phyloP scores from a whole-genome alignment of 768 basidiomycete genomes.

The Dioszegia aurantiaca region DNA sequence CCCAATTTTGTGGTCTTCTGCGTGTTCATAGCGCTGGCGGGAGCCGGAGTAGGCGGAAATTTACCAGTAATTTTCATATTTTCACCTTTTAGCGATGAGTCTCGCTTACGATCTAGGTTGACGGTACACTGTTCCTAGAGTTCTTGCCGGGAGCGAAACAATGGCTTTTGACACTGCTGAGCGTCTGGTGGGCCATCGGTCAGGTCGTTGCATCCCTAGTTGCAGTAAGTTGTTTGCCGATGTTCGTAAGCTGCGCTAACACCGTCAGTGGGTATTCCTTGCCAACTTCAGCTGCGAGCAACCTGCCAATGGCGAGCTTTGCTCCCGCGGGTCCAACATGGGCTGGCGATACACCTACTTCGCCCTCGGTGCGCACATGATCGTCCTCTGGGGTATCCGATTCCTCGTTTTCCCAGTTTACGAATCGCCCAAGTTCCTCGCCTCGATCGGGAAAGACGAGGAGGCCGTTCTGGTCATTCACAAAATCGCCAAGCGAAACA shows the following conservation, averaged over 20 bases:
- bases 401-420: constrained; percentile 58
- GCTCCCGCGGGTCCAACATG: constrained; percentile 57
- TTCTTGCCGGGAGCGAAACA: constrained; percentile 70
- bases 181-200: constrained; percentile 76
- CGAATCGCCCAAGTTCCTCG: constrained; percentile 53
- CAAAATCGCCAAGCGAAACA: constrained; percentile 63
- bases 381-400: constrained; percentile 67
- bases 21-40: constrained; percentile 50
- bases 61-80: constrained; percentile 53
- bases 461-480: constrained; percentile 55
- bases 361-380: constrained; percentile 43
- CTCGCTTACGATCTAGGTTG: constrained; percentile 53
- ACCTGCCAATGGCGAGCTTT: constrained; percentile 20
- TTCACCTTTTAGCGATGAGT: neutral
- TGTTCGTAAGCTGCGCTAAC: constrained; percentile 56
- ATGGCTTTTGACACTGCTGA: constrained; percentile 70
- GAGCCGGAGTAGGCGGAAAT: constrained; percentile 55
- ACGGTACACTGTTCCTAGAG: constrained; percentile 72
- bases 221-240: constrained; percentile 62
- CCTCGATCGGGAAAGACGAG: constrained; percentile 19
- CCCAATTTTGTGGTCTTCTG: constrained; percentile 59
- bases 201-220: constrained; percentile 65
- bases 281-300: constrained; percentile 19
- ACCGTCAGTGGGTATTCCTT: constrained; percentile 30
- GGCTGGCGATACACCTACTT: constrained; percentile 69